Percentiles rank a stretch among this genome's conserved stretches.
Conservation (phyloP, 305 asterid genomes). For the Fraxinus dipetala region DNA sequence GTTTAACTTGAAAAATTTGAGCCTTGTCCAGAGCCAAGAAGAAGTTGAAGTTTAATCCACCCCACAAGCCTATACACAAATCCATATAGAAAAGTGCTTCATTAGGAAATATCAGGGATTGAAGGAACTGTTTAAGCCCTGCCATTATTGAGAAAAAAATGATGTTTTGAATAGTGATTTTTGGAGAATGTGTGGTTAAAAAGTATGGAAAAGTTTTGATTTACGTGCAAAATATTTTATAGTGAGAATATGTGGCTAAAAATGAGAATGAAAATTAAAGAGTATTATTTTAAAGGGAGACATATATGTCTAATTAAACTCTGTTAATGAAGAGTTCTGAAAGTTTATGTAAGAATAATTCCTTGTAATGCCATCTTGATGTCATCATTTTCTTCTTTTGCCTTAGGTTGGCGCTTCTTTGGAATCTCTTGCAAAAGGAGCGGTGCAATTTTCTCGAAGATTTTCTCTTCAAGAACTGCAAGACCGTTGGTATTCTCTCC, state of each 20-base stretch:
- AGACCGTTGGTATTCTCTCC: slow-evolving; percentile 73
- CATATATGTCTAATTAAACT: not conserved
- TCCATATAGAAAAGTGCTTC: slow-evolving; percentile 1
- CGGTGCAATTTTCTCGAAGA: slow-evolving; percentile 66
- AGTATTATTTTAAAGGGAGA: no score
- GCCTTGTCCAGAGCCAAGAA: slow-evolving; percentile 8
- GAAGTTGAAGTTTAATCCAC: not conserved
- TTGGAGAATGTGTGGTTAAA: no score
- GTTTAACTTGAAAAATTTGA: not conserved
- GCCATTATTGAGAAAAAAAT: not conserved
- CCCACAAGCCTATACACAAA: not conserved
- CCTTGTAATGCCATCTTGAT: not conserved
- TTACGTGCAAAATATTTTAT: no score
- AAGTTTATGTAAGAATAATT: not conserved
- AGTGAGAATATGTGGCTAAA: no score
- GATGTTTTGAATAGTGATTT: no score
- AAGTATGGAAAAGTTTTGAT: no score
- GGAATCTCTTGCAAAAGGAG: slow-evolving; percentile 85
- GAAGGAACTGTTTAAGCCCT: not conserved
- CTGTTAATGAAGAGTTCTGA: slow-evolving; percentile 12
- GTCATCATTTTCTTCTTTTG: not conserved
- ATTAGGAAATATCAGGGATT: slow-evolving; percentile 11
- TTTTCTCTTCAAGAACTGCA: slow-evolving; percentile 58
- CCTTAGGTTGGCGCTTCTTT: slow-evolving; percentile 77
- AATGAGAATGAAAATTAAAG: no score